Evolutionary conservation across 140 eudicot genomes (phyloP).

Genomic region (Erigeron philadelphicus): DNA sequence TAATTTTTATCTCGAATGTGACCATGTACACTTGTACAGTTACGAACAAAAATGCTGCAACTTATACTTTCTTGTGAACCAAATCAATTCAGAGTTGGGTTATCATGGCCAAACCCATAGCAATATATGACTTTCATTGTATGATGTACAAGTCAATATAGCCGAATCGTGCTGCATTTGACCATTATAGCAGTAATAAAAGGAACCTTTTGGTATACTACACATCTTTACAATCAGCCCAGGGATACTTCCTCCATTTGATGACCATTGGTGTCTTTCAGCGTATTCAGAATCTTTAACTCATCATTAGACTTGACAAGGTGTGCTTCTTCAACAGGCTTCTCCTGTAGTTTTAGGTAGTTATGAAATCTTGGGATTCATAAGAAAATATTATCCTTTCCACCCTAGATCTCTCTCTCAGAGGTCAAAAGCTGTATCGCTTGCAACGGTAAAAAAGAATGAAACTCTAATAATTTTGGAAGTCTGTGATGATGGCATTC

Average conservation of each 20-base stretch:
- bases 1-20: neutral
- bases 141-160: slow-evolving; percentile 12
- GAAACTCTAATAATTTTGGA: neutral
- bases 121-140: slow-evolving; percentile 8
- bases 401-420: neutral
- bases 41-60: neutral
- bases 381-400: neutral
- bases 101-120: neutral
- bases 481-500: neutral
- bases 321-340: slow-evolving; percentile 41
- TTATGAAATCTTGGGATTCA: neutral
- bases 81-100: neutral
- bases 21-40: neutral
- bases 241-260: slow-evolving; percentile 41
- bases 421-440: slow-evolving; percentile 2
- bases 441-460: slow-evolving; percentile 15
- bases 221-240: slow-evolving; percentile 20
- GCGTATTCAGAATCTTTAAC: slow-evolving; percentile 17
- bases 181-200: slow-evolving; percentile 13
- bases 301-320: slow-evolving; percentile 33
- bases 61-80: slow-evolving; percentile 9
- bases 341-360: slow-evolving; percentile 23
- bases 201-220: slow-evolving; percentile 1
- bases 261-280: slow-evolving; percentile 40
- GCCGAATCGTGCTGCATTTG: slow-evolving; percentile 12